Base-by-base conservation (phyloP, 805 yeast species). In the Sugiyamaella valdiviana region DNA sequence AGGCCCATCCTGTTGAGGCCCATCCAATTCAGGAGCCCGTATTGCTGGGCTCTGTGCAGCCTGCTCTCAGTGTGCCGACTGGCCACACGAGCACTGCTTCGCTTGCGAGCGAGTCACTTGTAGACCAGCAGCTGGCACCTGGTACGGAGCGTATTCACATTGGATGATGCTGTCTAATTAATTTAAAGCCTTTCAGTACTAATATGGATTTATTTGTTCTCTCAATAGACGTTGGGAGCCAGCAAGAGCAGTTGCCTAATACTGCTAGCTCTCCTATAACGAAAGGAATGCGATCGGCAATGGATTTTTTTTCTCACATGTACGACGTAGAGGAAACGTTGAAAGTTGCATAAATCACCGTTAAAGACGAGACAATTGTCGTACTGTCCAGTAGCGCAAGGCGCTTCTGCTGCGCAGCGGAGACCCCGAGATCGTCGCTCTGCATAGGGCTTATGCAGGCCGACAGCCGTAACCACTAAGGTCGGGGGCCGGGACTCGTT, bases 71-170 rank as follows among this genome's bases (percentile, higher is more conserved):
- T 5, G 41, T 20, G 23, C 23, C 20, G 19, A 38, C 41, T 5
- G 41, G 41, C 9, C 41, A 17, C 14, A 38, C 41, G 24, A 38
- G 41, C 41, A 38, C 24, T 15, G 41, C 41, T 17, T 19, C 24
- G 7, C 24, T 38, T 26, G 32, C 32, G 9, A n/a, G 9, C 10
- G 32, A 26, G 14, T 26, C 32, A 10, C 32, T 26, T 7, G n/a
- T 23, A 16, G 42, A 39, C 21, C 29, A 39, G 20, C n/a, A 16
- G 9, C 5, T 36, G 19, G 26, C 42, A 9, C 9, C 42, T 39
- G 42, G 19, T 39, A 23, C 19, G 19, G 42, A 39, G 42, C 42
- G n/a, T 19, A 23, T 39, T 12, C 42, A 39, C 26, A 39, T 39
- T 16, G 42, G 42, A 3, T 39, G 24, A 17, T 10, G 20, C 19